phyloP scores from a whole-genome alignment of 2,329 filamentous ascomycete species.

The Verticillium albo-atrum region DNA sequence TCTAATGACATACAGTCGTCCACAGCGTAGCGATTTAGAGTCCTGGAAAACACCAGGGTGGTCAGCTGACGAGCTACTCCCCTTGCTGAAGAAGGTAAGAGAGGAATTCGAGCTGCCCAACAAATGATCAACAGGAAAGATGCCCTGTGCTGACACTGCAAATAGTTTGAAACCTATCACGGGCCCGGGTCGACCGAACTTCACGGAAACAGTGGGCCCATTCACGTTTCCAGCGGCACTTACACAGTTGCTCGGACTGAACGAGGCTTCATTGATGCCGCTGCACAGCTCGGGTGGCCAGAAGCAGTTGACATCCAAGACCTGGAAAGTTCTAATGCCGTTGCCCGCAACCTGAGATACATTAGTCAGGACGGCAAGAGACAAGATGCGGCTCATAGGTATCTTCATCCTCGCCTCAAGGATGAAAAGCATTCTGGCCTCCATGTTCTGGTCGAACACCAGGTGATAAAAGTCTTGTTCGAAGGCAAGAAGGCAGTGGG shows the following conservation, averaged over 20 bases:
- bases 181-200: slow-evolving; percentile 33
- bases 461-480: slow-evolving; percentile 45
- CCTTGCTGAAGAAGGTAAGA: slow-evolving; percentile 23
- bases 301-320: slow-evolving; percentile 51
- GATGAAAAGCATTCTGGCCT: slow-evolving; percentile 45
- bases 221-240: slow-evolving; percentile 46
- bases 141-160: too few species aligned
- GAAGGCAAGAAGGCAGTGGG: slow-evolving; percentile 49
- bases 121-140: too few species aligned
- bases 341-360: slow-evolving; percentile 40
- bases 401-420: slow-evolving; percentile 47
- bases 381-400: slow-evolving; percentile 52
- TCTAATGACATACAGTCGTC: slow-evolving; percentile 22
- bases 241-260: slow-evolving; percentile 33
- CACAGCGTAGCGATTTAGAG: slow-evolving; percentile 24
- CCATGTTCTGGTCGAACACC: slow-evolving; percentile 47
- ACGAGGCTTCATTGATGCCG: slow-evolving; percentile 45
- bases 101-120: too few species aligned
- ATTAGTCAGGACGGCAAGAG: slow-evolving; percentile 47
- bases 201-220: slow-evolving; percentile 51
- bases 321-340: slow-evolving; percentile 32
- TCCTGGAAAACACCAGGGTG: slow-evolving; percentile 27
- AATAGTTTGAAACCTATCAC: slow-evolving; percentile 51
- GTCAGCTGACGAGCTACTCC: slow-evolving; percentile 23
- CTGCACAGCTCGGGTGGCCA: slow-evolving; percentile 41